Conservation (phyloP, 345 rosid species). For the Passiflora organensis region DNA sequence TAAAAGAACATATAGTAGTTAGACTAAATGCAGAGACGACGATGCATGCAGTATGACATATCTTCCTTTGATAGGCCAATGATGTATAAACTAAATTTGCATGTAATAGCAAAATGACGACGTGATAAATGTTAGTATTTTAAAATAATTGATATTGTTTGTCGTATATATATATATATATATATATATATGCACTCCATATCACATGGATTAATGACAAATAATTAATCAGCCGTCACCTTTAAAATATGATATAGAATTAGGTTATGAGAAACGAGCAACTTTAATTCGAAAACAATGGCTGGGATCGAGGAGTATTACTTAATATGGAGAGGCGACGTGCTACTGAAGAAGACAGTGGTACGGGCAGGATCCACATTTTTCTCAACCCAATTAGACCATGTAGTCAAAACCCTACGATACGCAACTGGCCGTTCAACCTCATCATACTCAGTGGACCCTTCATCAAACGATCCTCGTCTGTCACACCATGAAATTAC, state of each 20-base stretch:
- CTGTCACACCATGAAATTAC: conserved; percentile 31
- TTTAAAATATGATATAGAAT: too few relatives aligned
- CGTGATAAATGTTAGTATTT: too few relatives aligned
- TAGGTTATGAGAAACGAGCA: neutral
- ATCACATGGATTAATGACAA: too few relatives aligned
- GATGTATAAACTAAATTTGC: too few relatives aligned
- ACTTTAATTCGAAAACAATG: neutral
- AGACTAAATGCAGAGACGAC: too few relatives aligned
- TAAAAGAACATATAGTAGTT: neutral
- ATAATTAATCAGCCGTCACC: too few relatives aligned
- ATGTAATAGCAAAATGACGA: too few relatives aligned
- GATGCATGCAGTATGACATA: too few relatives aligned
- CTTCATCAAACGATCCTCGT: conserved; percentile 88
- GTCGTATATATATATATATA: too few relatives aligned
- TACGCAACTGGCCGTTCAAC: conserved; percentile 65
- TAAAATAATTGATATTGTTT: too few relatives aligned
- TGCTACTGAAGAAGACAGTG: conserved; percentile 74
- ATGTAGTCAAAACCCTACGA: conserved; percentile 59
- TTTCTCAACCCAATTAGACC: conserved; percentile 94
- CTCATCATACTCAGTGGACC: conserved; percentile 59
- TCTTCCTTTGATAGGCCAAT: too few relatives aligned
- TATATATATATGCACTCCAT: too few relatives aligned
- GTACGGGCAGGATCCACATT: conserved; percentile 70
- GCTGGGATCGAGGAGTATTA: conserved; percentile 12
- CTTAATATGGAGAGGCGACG: conserved; percentile 88